Base-by-base conservation (phyloP, 306 rosid species). In the Prunus padus region DNA sequence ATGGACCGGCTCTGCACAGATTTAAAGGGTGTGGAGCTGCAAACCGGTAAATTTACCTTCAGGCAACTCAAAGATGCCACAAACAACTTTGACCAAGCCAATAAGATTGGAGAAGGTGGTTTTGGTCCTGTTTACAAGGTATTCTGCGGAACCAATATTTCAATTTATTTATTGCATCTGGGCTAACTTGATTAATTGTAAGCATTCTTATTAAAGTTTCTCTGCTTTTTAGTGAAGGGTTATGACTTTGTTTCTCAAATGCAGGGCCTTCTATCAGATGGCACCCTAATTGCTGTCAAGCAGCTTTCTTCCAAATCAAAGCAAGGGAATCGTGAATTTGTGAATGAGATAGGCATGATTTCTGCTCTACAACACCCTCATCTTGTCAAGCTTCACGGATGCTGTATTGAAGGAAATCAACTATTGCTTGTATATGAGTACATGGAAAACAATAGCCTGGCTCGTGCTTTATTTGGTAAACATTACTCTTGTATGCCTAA, bases 61-160 rank as follows among this genome's bases (percentile, higher is more conserved):
- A 31, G 37, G 37, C 37, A 31, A 31, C 37, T 31, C 0, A 4
- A 31, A 31, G 37, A 0, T 31, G 37, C 37, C 37, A 31, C 37
- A 4, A 31, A 31, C 37, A 31, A 31, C 37, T 31, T 31, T 31
- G 37, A 31, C 37, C 0, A 31, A 31, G 37, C 37, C 37, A 31
- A 31, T 31, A 31, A 31, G 37, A 63, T 90, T 20, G 96, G 92
- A 65, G 90, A 90, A 81, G 96, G 96, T 42, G 96, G 96, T 79
- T 90, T 90, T 84, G 96, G 96, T 77, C 74, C 81, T 44, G 96
- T 90, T 31, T 31, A 31, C 37, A 31, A 31, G 37, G 37, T 31
- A 31, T 31, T 31, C 37, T 31, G 37, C 37, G 37, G 37, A 4
- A 31, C 6, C 37, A 33, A 5, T 5, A 46, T 18, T 33, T 33